These are phyloP conservation scores for Clarireedia sp. DNA, from an alignment of 2,329 filamentous ascomycete genomes.

Conservation along the genomic window DNA sequence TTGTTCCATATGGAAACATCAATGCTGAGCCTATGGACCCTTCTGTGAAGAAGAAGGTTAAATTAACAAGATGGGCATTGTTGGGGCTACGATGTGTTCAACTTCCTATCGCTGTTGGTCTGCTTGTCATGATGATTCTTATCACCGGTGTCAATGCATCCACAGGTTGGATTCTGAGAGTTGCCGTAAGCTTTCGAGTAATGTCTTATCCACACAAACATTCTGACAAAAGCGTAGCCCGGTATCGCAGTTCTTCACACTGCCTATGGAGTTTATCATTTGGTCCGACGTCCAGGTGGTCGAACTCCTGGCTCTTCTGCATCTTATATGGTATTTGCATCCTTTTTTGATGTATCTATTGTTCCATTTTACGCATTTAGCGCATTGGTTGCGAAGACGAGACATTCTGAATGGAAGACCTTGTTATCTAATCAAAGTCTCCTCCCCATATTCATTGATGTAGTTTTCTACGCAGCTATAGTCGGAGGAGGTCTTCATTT, in stretches of 20 bases:
- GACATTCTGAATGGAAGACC: slow-evolving; percentile 52
- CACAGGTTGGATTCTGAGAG: slow-evolving; percentile 67
- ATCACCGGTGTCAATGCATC: slow-evolving; percentile 58
- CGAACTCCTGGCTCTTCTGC: slow-evolving; percentile 73
- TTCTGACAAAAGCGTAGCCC: slow-evolving; percentile 45
- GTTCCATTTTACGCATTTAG: slow-evolving; percentile 50
- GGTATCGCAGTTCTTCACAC: slow-evolving; percentile 66
- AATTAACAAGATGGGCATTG: slow-evolving; percentile 60
- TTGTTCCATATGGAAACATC: slow-evolving; percentile 53
- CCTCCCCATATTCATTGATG: slow-evolving; percentile 53
- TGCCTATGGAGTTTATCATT: slow-evolving; percentile 74
- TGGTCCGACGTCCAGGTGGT: slow-evolving; percentile 59
- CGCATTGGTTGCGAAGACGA: slow-evolving; percentile 36
- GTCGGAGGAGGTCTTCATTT: slow-evolving; percentile 60
- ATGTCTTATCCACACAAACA: neutral
- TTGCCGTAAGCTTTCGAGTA: slow-evolving; percentile 50
- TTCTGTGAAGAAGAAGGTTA: slow-evolving; percentile 63
- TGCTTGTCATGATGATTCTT: slow-evolving; percentile 70
- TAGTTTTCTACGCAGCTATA: slow-evolving; percentile 61
- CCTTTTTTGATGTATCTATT: slow-evolving; percentile 57
- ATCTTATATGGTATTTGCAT: slow-evolving; percentile 82
- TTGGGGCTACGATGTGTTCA: slow-evolving; percentile 59
- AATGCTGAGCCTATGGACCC: slow-evolving; percentile 59
- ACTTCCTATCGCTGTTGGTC: slow-evolving; percentile 59
- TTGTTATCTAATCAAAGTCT: slow-evolving; percentile 50